Evolutionary conservation across 179 eudicot genomes (phyloP), one percentile per base, ranked within the genome.

Genomic region (Camellia oleifera): DNA sequence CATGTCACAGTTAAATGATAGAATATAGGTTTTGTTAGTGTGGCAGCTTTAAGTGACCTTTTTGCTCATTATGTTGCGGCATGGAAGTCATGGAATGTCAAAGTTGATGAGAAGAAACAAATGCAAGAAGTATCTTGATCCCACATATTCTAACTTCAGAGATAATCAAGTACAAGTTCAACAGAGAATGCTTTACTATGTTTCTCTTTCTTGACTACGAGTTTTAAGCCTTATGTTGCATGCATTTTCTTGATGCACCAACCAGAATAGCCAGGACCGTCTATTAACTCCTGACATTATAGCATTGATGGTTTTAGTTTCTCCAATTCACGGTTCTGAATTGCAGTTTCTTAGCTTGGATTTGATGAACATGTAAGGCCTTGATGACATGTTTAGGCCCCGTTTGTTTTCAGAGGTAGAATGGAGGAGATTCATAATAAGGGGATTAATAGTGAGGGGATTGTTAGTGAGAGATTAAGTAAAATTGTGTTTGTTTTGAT

Each of bases 31-130:
- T 72, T n/a, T 69, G 23, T 50, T 46, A 57, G 48, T 79, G 74
- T 80, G 85, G 85, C 95, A 94, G 98, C 89, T 56, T 73, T 91
- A 63, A 79, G 78, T 78, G 91, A 90, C 67, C 87, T 91, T 69
- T 93, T 93, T 54, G 88, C 82, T 64, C 98, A 94, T 83, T 93
- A 93, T 81, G 77, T 77, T 42, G 88, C 87, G 79, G 96, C 98
- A 32, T 92, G 98, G 98, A 87, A 84, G 73, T 87, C 94, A 17
- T 94, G 97, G 95, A 81, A 82, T 72, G 87, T 80, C n/a, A 94
- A 93, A 85, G 89, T 74, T 62, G 85, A 50, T 53, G 77, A 70
- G 53, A 82, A 76, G 74, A 76, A 80, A 54, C 56, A 82, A 17
- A 69, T n/a, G 44, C 26, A 70, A 50, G 50, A 77, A 58, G 74